Percentiles rank a stretch among this genome's conserved stretches.
These are phyloP conservation scores for Penicillium lividum DNA, from an alignment of 495 filamentous ascomycete species.

Conservation along the genomic window DNA sequence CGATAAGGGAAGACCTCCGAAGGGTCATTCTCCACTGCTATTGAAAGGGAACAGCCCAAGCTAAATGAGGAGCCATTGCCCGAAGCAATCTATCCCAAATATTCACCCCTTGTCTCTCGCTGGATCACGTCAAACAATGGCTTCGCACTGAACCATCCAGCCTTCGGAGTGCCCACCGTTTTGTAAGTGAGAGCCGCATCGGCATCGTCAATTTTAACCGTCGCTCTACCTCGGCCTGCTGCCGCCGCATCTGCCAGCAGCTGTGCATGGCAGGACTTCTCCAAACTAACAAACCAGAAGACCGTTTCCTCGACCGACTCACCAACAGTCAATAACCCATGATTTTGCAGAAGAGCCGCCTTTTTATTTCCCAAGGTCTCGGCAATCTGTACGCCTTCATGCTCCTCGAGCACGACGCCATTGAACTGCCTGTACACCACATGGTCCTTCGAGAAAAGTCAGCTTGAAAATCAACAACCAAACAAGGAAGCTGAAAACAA, in stretches of 20 bases:
- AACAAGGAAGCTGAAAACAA: not conserved
- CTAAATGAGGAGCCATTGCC: not conserved
- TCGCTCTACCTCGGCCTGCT: constrained; percentile 60
- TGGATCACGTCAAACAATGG: constrained; percentile 75
- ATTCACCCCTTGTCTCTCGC: constrained; percentile 60
- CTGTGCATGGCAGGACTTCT: constrained; percentile 76
- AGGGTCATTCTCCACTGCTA: not conserved
- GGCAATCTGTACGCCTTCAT: constrained; percentile 71
- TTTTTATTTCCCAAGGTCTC: constrained; percentile 64
- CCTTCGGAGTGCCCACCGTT: constrained; percentile 58
- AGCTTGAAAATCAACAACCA: not conserved
- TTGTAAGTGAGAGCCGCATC: constrained; percentile 70
- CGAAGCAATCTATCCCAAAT: constrained; percentile 43
- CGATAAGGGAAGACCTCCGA: not conserved
- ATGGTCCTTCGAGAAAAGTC: constrained; percentile 56
- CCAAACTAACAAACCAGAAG: constrained; percentile 75
- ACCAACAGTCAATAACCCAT: constrained; percentile 63
- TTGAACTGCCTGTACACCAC: constrained; percentile 67
- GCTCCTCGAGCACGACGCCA: constrained; percentile 69
- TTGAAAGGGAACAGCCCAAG: not conserved
- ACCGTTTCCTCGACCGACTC: constrained; percentile 59
- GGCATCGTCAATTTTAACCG: constrained; percentile 65
- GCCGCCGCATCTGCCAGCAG: constrained; percentile 76
- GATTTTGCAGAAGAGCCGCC: constrained; percentile 70
- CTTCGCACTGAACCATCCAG: constrained; percentile 72